phyloP scores from a whole-genome alignment of 495 filamentous ascomycete genomes.

The Hypoxylon lenormandii region DNA sequence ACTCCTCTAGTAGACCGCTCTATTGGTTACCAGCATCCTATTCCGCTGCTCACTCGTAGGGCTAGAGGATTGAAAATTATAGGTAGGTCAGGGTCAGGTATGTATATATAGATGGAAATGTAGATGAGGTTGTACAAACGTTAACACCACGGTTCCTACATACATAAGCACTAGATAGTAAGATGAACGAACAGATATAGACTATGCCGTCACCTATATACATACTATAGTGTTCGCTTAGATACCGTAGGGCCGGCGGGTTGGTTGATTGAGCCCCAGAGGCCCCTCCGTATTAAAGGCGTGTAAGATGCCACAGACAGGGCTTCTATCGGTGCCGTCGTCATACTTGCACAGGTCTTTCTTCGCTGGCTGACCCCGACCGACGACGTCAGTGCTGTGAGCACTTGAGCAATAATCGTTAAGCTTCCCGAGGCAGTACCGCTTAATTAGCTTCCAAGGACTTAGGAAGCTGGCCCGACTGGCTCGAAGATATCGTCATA shows the following conservation, averaged over 20 bases:
- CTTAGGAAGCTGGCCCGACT: slow-evolving; percentile 46
- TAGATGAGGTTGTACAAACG: slow-evolving; percentile 25
- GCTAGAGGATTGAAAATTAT: not conserved
- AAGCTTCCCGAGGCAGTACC: slow-evolving; percentile 42
- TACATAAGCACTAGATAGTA: slow-evolving; percentile 14
- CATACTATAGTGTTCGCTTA: slow-evolving; percentile 33
- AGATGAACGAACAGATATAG: slow-evolving; percentile 14
- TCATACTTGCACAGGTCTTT: slow-evolving; percentile 43
- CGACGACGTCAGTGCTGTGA: slow-evolving; percentile 44
- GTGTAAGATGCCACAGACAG: slow-evolving; percentile 27
- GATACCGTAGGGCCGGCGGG: slow-evolving; percentile 26
- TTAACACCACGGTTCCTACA: slow-evolving; percentile 11
- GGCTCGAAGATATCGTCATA: slow-evolving; percentile 50
- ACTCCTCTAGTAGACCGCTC: slow-evolving; percentile 6
- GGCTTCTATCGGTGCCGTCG: slow-evolving; percentile 24
- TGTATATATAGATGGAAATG: not conserved
- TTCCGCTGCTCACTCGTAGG: slow-evolving; percentile 1
- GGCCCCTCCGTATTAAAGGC: slow-evolving; percentile 35
- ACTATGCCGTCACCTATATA: slow-evolving; percentile 20
- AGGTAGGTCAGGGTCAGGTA: too few species aligned
- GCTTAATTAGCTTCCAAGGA: slow-evolving; percentile 44
- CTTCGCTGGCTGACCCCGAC: slow-evolving; percentile 31
- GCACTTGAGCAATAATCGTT: slow-evolving; percentile 32
- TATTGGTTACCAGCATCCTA: not conserved
- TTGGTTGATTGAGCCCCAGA: slow-evolving; percentile 40